A percentile compares a stretch with the other conserved stretches of the same genome.
These are phyloP conservation scores for Zarea fungicola DNA, from an alignment of 2,329 filamentous ascomycete genomes.

Conservation along the genomic window DNA sequence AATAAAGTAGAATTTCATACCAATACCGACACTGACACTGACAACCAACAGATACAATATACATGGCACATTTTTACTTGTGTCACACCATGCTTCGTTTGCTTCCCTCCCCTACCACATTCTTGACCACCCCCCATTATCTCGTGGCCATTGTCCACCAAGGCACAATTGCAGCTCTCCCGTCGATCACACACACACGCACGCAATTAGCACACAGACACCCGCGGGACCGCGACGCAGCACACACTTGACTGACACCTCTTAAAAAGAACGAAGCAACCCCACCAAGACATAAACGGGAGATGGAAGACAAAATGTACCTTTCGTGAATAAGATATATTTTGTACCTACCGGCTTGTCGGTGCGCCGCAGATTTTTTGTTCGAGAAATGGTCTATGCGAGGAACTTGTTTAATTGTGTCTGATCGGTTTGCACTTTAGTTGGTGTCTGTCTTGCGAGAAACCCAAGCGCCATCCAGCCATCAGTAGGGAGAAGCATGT, in stretches of 20 bases:
- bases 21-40: no score
- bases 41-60: no score
- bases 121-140: no score
- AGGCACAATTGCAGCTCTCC: no score
- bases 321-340: background rate
- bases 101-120: no score
- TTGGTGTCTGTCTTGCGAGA: background rate
- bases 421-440: background rate
- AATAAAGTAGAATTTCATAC: no score
- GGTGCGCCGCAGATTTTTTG: background rate
- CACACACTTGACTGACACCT: no score
- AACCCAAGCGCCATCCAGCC: background rate
- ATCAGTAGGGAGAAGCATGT: background rate
- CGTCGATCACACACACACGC: no score
- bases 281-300: background rate
- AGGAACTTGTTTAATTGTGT: constrained; percentile 5
- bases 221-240: background rate
- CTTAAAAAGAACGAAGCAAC: background rate
- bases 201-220: background rate
- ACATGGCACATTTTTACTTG: no score
- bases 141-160: no score
- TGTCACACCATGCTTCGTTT: no score
- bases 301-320: background rate
- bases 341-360: background rate
- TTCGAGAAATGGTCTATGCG: no score